Base-by-base conservation (phyloP, 495 filamentous ascomycete species). In the Xylaria grammica region DNA sequence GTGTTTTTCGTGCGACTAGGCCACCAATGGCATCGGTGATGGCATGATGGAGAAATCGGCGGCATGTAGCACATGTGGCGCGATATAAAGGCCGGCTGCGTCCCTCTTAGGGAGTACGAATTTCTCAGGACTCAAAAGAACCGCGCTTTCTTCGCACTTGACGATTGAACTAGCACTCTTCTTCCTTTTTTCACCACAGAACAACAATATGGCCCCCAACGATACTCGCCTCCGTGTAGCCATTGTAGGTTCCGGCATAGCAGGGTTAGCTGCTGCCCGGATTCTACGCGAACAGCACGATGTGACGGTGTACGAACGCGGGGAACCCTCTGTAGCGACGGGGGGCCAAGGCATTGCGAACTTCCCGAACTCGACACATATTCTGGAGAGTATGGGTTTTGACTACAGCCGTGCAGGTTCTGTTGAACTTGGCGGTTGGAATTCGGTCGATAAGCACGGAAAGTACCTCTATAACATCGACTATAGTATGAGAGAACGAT, bases 401-500 rank as follows among this genome's bases (percentile, higher is more conserved):
- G 59, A 67, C 46, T 49, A 56, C 1, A 44, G 64, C 20, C 53
- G 56, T 4, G 29, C 55, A 13, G 68, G 70, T 1, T 69, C 67
- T 8, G 61, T 73, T 13, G 26, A 60, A 22, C 24, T 65, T n/a
- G 49, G 57, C 27, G 67, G 69, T 0, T 68, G 67, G 11, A 56
- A 56, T 17, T 69, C 66, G n/a, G 11, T 64, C 13, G 66, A 71
- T 53, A 72, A 69, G 53, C 24, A 62, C 34, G 75, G 75, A 17
- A 74, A 70, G 32, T 52, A 69, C 7, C 58, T 80, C 9, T 70
- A 63, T 52, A 67, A 74, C 7, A 65, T 70, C 4, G 63, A 77
- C 38, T 67, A 75, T 19, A 70, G 72, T 11, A 70, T 72, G 27
- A 67, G 75, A 40, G 68, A 80, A 44, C 70, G 64, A 22, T 79